phyloP scores from a whole-genome alignment of 352 stramenopile species.

The Pythium rhizo-oryzae region DNA sequence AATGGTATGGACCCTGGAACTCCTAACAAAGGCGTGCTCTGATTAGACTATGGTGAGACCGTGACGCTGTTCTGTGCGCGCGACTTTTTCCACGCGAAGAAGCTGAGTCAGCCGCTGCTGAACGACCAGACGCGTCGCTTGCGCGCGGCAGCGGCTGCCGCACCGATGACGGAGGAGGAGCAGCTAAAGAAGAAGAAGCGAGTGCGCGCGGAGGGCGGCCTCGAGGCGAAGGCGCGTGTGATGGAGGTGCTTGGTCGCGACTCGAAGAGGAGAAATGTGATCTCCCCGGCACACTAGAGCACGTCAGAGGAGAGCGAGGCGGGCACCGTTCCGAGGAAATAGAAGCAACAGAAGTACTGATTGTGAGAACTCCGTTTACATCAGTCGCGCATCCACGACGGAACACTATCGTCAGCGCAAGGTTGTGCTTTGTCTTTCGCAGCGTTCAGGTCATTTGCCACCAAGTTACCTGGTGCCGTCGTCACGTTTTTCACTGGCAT shows the following conservation, averaged over 20 bases:
- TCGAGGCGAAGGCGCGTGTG: slow-evolving; percentile 46
- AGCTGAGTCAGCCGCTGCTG: slow-evolving; percentile 69
- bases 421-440: too few relatives aligned
- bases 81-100: slow-evolving; percentile 76
- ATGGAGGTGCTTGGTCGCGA: slow-evolving; percentile 35
- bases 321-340: neutral
- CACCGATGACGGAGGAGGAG: slow-evolving; percentile 15
- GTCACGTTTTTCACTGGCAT: too few relatives aligned
- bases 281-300: neutral
- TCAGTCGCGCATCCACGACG: slow-evolving; percentile 29
- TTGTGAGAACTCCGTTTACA: neutral
- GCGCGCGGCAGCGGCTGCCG: slow-evolving; percentile 49
- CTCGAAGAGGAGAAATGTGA: slow-evolving; percentile 26
- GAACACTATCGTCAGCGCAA: slow-evolving; percentile 10
- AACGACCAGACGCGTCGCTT: slow-evolving; percentile 73
- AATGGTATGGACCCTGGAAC: neutral
- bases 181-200: slow-evolving; percentile 19
- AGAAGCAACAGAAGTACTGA: neutral
- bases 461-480: too few relatives aligned
- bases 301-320: neutral
- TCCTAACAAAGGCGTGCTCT: neutral
- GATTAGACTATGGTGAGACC: slow-evolving; percentile 73
- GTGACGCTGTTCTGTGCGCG: slow-evolving; percentile 75
- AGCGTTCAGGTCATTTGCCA: too few relatives aligned
- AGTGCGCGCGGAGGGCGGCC: slow-evolving; percentile 25